Conservation (phyloP, 1,284 basidiomycete species). For the Paramarasmius palmivorus region DNA sequence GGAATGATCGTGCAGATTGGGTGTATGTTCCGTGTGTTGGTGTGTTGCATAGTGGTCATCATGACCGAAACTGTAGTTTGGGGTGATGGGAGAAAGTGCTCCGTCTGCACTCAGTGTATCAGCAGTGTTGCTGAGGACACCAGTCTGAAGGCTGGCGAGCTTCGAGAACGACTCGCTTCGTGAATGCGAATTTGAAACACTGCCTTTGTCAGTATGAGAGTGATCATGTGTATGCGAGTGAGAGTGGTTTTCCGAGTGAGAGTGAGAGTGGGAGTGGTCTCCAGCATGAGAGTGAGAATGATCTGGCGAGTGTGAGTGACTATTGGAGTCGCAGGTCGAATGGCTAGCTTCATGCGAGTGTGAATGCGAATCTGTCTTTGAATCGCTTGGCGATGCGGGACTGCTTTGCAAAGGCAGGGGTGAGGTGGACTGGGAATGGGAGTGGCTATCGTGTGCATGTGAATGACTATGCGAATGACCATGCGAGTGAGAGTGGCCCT, state of each 20-base stretch:
- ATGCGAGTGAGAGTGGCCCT: conserved; percentile 62
- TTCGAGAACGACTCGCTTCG: conserved; percentile 31
- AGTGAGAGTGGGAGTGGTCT: conserved; percentile 29
- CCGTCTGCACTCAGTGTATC: conserved; percentile 5
- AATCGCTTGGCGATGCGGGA: too few species aligned
- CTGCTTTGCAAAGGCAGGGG: conserved; percentile 21
- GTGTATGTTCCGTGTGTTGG: conserved; percentile 48
- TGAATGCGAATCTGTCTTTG: conserved; percentile 31
- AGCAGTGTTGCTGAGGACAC: conserved; percentile 17
- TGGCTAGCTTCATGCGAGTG: conserved; percentile 20
- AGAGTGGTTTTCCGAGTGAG: conserved; percentile 15
- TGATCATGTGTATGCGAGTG: conserved; percentile 28
- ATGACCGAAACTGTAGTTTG: conserved; percentile 59
- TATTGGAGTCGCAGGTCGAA: conserved; percentile 24
- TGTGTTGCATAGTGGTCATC: conserved; percentile 60
- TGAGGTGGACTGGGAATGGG: conserved; percentile 18
- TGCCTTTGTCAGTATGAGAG: conserved; percentile 25
- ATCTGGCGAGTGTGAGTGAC: conserved; percentile 24
- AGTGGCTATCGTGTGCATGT: conserved; percentile 32
- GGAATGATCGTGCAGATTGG: conserved; percentile 56
- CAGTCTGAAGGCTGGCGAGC: conserved; percentile 30
- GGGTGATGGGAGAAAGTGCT: conserved; percentile 50
- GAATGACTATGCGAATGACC: conserved; percentile 40
- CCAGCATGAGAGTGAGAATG: conserved; percentile 32
- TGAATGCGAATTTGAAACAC: too few species aligned